These are phyloP conservation scores for Phaeolepiota aurea DNA, from an alignment of 768 basidiomycete genomes.

Conservation along the genomic window DNA sequence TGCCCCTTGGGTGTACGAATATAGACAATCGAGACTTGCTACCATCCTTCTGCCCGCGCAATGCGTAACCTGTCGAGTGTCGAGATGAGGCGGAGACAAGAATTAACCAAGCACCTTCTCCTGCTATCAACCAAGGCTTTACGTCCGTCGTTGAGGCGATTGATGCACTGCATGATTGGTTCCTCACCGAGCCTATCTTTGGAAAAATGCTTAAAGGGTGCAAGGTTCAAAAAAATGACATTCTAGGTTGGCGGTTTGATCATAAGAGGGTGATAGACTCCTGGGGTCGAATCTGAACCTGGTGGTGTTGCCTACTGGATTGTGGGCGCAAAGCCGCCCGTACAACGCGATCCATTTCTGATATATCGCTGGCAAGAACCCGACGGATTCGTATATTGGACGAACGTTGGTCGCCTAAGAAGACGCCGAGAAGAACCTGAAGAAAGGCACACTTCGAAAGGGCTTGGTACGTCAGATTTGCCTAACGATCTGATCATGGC, in stretches of 20 bases:
- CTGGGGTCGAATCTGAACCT: no score
- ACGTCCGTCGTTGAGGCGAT: constrained; percentile 60
- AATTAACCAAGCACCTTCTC: constrained; percentile 56
- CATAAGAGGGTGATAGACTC: constrained; percentile 50
- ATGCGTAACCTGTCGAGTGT: constrained; percentile 63
- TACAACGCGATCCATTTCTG: no score
- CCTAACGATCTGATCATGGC: not conserved
- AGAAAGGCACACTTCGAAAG: not conserved
- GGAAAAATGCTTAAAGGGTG: constrained; percentile 67
- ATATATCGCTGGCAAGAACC: no score
- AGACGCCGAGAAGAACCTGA: no score
- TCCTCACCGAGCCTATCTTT: constrained; percentile 72
- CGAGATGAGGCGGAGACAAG: constrained; percentile 72
- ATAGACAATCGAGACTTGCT: constrained; percentile 78
- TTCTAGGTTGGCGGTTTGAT: constrained; percentile 51
- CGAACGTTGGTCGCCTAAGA: no score
- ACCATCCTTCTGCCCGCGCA: constrained; percentile 56
- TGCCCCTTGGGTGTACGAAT: constrained; percentile 71
- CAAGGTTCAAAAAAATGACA: constrained; percentile 55
- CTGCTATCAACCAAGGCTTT: constrained; percentile 72
- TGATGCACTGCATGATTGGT: constrained; percentile 86
- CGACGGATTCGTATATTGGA: no score
- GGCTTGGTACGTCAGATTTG: not conserved
- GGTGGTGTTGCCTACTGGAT: no score
- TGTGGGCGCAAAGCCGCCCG: no score